Evolutionary conservation across 108 stramenopile species (phyloP).

Genomic region (Hondaea fermentalgiana): DNA sequence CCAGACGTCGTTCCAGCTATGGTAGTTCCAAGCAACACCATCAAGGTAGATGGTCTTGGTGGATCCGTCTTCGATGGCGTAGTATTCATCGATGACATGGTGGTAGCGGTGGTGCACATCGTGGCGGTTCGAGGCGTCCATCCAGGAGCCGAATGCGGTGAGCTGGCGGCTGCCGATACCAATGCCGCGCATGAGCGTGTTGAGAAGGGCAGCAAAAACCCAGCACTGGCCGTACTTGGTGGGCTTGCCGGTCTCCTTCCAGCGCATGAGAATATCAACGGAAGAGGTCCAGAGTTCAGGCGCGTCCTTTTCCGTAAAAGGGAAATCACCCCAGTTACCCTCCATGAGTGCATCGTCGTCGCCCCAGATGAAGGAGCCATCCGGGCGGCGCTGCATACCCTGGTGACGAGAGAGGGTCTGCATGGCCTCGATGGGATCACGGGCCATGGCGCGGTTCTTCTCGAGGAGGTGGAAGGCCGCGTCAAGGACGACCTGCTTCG

Average conservation of each 20-base stretch:
- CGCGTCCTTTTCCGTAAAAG: background rate
- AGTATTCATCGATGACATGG: conserved; percentile 4
- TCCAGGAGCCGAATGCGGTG: conserved; percentile 14
- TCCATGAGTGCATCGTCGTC: background rate
- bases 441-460: background rate
- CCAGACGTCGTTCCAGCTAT: conserved; percentile 3
- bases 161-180: background rate
- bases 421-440: background rate
- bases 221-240: conserved; percentile 17
- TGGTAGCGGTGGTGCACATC: background rate
- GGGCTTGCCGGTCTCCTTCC: background rate
- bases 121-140: conserved; percentile 13
- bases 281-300: conserved; percentile 4
- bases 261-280: background rate
- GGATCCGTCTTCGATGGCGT: background rate
- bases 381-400: background rate
- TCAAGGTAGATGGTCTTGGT: background rate
- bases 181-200: background rate
- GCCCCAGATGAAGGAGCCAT: background rate
- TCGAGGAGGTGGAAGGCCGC: conserved; percentile 12
- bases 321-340: conserved; percentile 17
- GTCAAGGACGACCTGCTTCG: background rate
- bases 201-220: background rate
- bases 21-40: background rate
- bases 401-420: background rate